Evolutionary conservation across 2,329 filamentous ascomycete genomes (phyloP).

Genomic region (Helicocarpus griseus): DNA sequence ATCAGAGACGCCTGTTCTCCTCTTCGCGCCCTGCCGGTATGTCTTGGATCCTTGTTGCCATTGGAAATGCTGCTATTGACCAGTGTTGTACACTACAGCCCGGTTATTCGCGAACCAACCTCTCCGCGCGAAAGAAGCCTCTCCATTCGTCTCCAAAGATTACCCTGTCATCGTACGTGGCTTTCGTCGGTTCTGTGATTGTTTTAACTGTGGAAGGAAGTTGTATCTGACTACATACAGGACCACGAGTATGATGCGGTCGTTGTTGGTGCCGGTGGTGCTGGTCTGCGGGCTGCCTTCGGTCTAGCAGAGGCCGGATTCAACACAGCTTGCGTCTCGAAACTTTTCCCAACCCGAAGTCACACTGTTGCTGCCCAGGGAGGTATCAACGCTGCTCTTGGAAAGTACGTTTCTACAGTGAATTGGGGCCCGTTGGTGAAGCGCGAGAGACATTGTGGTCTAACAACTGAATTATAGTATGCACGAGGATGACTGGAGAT

Average conservation of each 20-base stretch:
- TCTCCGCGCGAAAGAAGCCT: slow-evolving; percentile 86
- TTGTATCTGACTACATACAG: slow-evolving; percentile 32
- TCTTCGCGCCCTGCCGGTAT: slow-evolving; percentile 71
- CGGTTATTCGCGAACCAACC: slow-evolving; percentile 78
- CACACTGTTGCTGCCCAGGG: slow-evolving; percentile 60
- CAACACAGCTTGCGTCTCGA: slow-evolving; percentile 56
- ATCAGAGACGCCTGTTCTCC: slow-evolving; percentile 70
- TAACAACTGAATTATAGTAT: slow-evolving; percentile 26
- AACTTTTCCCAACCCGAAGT: slow-evolving; percentile 54
- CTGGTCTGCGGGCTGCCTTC: slow-evolving; percentile 54
- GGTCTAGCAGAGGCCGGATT: slow-evolving; percentile 55
- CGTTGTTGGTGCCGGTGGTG: slow-evolving; percentile 60
- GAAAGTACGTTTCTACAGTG: slow-evolving; percentile 29
- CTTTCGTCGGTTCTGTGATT: neutral
- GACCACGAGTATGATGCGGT: slow-evolving; percentile 99
- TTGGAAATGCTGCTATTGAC: slow-evolving; percentile 2
- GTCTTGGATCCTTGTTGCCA: slow-evolving; percentile 21
- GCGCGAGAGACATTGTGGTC: neutral
- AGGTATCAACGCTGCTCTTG: slow-evolving; percentile 53
- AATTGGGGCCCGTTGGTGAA: neutral
- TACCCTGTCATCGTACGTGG: slow-evolving; percentile 82
- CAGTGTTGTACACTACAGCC: slow-evolving; percentile 41
- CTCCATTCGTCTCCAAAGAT: slow-evolving; percentile 74
- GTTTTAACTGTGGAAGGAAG: neutral
- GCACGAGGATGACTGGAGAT: slow-evolving; percentile 48